Base-by-base conservation (phyloP, 768 basidiomycete genomes). In the Boletus patriciae region DNA sequence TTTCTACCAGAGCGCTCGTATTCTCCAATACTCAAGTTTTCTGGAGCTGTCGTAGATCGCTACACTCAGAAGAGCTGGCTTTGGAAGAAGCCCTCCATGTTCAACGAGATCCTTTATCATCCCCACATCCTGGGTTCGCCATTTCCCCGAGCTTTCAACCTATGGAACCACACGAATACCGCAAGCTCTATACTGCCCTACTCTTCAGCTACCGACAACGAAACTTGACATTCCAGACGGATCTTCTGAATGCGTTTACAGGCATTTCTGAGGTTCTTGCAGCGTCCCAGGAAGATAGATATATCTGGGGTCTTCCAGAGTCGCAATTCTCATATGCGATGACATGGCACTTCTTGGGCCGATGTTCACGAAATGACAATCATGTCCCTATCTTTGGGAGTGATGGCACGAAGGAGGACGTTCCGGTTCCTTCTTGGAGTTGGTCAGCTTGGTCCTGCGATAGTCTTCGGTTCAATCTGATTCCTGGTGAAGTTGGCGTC, bases 1-100 rank as follows among this genome's bases (percentile, higher is more conserved):
- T 62, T 19, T 64, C 63, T 11, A 53, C 15, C 36, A 61, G 60
- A 18, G 36, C 62, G 13, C 48, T 65, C 38, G 50, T 65, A 21
- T 65, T 66, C 60, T 65, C 64, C 3, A 38, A 59, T 15, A 31
- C 21, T 45, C 60, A 65, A 23, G 60, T 62, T 3, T 66, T 62
- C 12, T 65, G 64, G 64, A 51, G 13, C 27, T 66, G 61, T 46
- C 57, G 50, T 25, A 40, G 21, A 16, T 54, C 44, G 33, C 27
- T 52, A 2, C 29, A 59, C 10, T 59, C 54, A 1, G 62, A 63
- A 33, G 62, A 63, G 44, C 62, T 41, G 27, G 52, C 52, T 15
- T 43, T 63, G 7, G 64, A 60, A 27, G 40, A 44, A 29, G 44
- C 27, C 27, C 27, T 29, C 27, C 27, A 29, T 29, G 27, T 29